A percentile compares a stretch with the other conserved stretches of the same genome.
Conservation (phyloP, 352 stramenopile species). For the Globisporangium abappressorium region DNA sequence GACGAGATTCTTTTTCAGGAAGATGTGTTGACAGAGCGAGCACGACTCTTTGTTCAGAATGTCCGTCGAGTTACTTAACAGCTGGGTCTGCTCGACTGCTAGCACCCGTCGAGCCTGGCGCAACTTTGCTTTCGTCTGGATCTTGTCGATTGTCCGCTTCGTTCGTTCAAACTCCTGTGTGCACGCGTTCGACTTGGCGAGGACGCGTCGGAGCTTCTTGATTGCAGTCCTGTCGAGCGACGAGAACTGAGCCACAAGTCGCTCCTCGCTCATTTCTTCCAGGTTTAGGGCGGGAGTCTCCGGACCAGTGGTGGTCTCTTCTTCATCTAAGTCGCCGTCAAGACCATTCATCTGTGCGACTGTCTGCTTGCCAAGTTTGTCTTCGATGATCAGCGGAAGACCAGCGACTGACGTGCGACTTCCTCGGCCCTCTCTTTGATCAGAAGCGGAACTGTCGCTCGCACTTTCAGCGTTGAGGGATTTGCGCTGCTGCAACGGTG, state of each 20-base stretch:
- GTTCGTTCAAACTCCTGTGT: conserved; percentile 56
- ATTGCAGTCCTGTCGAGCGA: conserved; percentile 47
- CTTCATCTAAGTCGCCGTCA: conserved; percentile 15
- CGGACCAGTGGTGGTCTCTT: not conserved
- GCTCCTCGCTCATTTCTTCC: conserved; percentile 60
- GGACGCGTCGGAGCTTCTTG: conserved; percentile 57
- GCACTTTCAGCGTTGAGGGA: conserved; percentile 6
- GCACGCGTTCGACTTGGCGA: conserved; percentile 53
- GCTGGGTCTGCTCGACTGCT: conserved; percentile 37
- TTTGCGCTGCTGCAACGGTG: not conserved
- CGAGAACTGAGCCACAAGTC: conserved; percentile 41
- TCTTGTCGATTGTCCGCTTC: conserved; percentile 50
- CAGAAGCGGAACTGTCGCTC: not conserved
- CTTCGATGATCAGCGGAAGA: conserved; percentile 30
- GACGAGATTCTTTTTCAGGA: conserved; percentile 51
- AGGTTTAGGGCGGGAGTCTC: conserved; percentile 26
- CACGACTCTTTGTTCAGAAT: conserved; percentile 51
- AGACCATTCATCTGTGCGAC: conserved; percentile 6
- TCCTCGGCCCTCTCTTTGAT: conserved; percentile 6
- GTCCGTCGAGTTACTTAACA: conserved; percentile 52
- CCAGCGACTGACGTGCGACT: conserved; percentile 18
- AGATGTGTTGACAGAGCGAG: conserved; percentile 51
- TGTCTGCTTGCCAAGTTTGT: conserved; percentile 11
- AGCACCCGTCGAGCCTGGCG: conserved; percentile 33
- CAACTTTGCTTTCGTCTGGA: conserved; percentile 39